Percentiles rank a stretch among this genome's conserved stretches.
Conservation (phyloP, 495 filamentous ascomycete species). For the Aspergillus bertholletiae region DNA sequence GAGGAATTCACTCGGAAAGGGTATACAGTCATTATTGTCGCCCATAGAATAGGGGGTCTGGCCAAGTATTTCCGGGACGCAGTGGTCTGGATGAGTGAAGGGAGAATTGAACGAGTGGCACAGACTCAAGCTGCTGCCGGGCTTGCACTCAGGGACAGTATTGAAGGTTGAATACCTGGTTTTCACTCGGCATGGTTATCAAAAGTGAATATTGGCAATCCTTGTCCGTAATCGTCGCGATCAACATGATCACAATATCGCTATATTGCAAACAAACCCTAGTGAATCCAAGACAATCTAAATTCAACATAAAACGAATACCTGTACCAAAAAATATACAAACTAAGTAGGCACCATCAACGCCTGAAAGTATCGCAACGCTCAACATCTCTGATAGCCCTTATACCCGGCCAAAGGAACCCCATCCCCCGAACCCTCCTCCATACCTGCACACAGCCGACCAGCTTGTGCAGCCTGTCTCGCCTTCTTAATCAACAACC, state of each 20-base stretch:
- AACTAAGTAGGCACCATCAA: neutral
- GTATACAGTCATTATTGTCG: neutral
- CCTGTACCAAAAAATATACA: neutral
- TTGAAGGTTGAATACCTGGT: no score
- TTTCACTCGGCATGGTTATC: no score
- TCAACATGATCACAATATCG: no score
- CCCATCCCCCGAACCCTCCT: conserved; percentile 12
- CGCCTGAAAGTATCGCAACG: neutral
- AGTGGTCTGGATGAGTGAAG: neutral
- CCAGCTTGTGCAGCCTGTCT: conserved; percentile 1
- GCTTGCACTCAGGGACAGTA: neutral
- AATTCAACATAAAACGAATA: no score
- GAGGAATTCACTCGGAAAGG: neutral
- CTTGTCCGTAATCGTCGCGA: no score
- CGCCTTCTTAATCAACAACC: conserved; percentile 26
- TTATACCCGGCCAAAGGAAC: conserved; percentile 18
- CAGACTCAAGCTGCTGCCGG: neutral
- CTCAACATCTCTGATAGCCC: neutral
- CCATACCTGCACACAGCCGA: neutral
- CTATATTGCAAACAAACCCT: no score
- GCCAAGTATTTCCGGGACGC: neutral
- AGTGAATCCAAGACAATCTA: no score
- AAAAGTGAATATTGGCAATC: no score
- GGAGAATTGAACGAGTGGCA: neutral
- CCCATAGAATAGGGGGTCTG: neutral